Evolutionary conservation across 345 rosid species (phyloP).

Genomic region (Pistacia vera): DNA sequence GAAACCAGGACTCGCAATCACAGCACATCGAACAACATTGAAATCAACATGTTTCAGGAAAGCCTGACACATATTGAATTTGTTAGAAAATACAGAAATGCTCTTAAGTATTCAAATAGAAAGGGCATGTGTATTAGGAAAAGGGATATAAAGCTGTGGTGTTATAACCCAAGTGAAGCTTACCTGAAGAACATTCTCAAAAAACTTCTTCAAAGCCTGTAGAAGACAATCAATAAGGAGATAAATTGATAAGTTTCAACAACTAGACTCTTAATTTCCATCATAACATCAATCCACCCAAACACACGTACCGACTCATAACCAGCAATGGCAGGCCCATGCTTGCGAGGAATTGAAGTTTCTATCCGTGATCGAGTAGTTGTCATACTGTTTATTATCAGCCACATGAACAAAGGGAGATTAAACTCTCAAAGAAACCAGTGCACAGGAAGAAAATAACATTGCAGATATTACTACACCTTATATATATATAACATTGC

Average conservation of each 20-base stretch:
- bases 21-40: slow-evolving; percentile 86
- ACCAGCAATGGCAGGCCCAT: slow-evolving; percentile 98
- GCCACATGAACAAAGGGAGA: neutral
- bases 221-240: slow-evolving; percentile 15
- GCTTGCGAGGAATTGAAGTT: slow-evolving; percentile 95
- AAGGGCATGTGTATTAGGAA: neutral
- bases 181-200: slow-evolving; percentile 88
- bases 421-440: slow-evolving; percentile 9
- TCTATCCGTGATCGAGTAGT: slow-evolving; percentile 83
- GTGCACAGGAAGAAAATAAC: neutral
- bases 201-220: slow-evolving; percentile 91
- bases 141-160: neutral
- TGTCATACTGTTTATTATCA: slow-evolving; percentile 60
- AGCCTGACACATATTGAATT: slow-evolving; percentile 48
- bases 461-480: neutral
- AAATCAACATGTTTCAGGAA: slow-evolving; percentile 89
- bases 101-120: neutral
- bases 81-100: neutral
- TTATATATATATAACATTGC: neutral
- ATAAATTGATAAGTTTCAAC: slow-evolving; percentile 12
- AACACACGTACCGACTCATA: slow-evolving; percentile 58
- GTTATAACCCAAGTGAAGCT: slow-evolving; percentile 13
- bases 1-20: slow-evolving; percentile 97
- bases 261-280: neutral
- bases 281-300: slow-evolving; percentile 16